phyloP scores from a whole-genome alignment of 495 filamentous ascomycete genomes.

The Neurospora sublineolata region DNA sequence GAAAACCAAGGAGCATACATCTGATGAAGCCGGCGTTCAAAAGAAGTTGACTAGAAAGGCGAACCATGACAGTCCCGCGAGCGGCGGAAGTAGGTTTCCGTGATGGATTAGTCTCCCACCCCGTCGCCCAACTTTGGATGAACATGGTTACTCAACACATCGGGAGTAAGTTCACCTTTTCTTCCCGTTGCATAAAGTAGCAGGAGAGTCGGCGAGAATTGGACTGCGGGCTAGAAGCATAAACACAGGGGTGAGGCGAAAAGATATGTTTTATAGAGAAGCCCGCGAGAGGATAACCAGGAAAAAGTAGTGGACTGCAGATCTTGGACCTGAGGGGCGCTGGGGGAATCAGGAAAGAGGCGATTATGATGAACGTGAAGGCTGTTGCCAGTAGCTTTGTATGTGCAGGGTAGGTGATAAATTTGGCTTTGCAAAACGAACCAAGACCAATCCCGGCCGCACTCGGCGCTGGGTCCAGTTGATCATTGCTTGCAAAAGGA shows the following conservation, averaged over 20 bases:
- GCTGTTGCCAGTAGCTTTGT: not conserved
- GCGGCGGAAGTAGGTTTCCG: not conserved
- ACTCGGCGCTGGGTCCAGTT: not conserved
- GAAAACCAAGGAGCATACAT: not conserved
- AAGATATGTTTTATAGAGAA: not conserved
- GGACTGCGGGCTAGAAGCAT: not conserved
- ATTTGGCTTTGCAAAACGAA: not conserved
- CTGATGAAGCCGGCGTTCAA: not conserved
- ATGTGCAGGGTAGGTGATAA: not conserved
- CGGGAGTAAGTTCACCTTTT: not conserved
- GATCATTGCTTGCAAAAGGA: not conserved
- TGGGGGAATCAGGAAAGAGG: not conserved
- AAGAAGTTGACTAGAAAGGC: not conserved
- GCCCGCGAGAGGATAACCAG: not conserved
- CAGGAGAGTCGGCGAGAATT: not conserved
- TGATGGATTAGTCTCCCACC: too few species aligned
- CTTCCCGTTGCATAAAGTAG: not conserved
- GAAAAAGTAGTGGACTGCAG: not conserved
- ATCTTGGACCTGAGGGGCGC: not conserved
- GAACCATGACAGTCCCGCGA: not conserved
- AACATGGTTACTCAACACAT: not conserved
- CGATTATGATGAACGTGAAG: not conserved
- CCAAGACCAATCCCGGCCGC: not conserved
- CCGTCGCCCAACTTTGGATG: not conserved
- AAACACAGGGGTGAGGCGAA: not conserved